These are phyloP conservation scores for Trypanosomatidae sp. DNA, from an alignment of 208 protist genomes.

Conservation along the genomic window DNA sequence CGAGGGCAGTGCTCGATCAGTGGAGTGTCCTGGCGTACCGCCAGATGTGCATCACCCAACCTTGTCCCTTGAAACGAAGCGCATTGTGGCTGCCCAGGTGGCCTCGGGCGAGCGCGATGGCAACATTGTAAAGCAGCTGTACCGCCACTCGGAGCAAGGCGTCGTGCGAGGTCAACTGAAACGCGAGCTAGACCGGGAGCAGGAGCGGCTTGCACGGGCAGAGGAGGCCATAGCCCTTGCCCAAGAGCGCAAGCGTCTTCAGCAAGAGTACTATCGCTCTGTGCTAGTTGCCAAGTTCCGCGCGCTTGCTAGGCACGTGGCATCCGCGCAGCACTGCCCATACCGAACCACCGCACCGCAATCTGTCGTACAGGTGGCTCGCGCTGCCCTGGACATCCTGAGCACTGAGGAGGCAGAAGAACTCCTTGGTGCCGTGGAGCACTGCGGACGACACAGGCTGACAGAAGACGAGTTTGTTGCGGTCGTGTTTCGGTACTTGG, in stretches of 20 bases:
- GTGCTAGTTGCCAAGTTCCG: constrained; percentile 66
- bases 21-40: not conserved
- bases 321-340: constrained; percentile 11
- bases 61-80: constrained; percentile 45
- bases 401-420: constrained; percentile 63
- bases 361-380: constrained; percentile 44
- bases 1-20: not conserved
- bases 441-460: constrained; percentile 34
- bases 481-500: constrained; percentile 29
- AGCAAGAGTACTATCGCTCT: constrained; percentile 40
- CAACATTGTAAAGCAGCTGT: constrained; percentile 44
- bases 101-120: constrained; percentile 38
- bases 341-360: constrained; percentile 39
- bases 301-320: constrained; percentile 29
- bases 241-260: constrained; percentile 30
- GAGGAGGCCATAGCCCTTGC: constrained; percentile 26
- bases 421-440: constrained; percentile 43
- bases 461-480: constrained; percentile 49
- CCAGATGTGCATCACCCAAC: constrained; percentile 31
- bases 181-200: constrained; percentile 29
- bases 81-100: constrained; percentile 58
- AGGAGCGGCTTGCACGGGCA: constrained; percentile 25
- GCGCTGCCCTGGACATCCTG: constrained; percentile 58
- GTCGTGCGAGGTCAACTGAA: constrained; percentile 13
- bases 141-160: constrained; percentile 24